Conservation (phyloP, 371 early-diverging fungal species). For the Mucor racemosus region DNA sequence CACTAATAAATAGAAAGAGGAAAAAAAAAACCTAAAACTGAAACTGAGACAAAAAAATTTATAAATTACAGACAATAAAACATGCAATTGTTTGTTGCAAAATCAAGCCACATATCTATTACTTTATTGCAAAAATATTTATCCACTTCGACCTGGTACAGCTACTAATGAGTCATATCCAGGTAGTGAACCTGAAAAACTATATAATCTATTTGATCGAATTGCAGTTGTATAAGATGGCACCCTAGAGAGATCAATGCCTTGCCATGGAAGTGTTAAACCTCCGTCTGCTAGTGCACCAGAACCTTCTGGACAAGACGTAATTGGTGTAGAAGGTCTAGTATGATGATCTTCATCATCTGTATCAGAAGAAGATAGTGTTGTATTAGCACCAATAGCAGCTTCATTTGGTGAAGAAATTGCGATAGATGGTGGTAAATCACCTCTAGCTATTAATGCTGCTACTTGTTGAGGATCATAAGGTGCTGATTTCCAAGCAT, state of each 20-base stretch:
- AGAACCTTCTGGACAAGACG: slow-evolving; percentile 32
- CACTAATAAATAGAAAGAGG: neutral
- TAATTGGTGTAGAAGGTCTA: slow-evolving; percentile 76
- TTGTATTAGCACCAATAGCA: slow-evolving; percentile 81
- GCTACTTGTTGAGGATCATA: slow-evolving; percentile 43
- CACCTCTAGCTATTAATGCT: slow-evolving; percentile 37
- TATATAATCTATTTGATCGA: slow-evolving; percentile 46
- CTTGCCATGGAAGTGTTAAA: slow-evolving; percentile 57
- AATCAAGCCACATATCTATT: neutral
- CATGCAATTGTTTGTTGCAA: neutral
- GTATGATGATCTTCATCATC: slow-evolving; percentile 61
- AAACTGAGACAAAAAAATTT: neutral
- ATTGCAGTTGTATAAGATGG: slow-evolving; percentile 50
- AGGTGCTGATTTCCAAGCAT: slow-evolving; percentile 53
- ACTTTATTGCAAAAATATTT: neutral
- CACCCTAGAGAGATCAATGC: slow-evolving; percentile 44
- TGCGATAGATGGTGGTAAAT: slow-evolving; percentile 44
- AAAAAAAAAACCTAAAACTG: slow-evolving; percentile 6
- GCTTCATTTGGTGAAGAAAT: slow-evolving; percentile 82
- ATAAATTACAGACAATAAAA: neutral
- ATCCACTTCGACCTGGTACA: slow-evolving; percentile 23
- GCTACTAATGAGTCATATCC: slow-evolving; percentile 44
- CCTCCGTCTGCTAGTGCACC: slow-evolving; percentile 26
- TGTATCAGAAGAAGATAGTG: slow-evolving; percentile 70
- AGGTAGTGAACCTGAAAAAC: slow-evolving; percentile 48